phyloP scores from a whole-genome alignment of 2,329 filamentous ascomycete genomes.

The Ceratocystis eucalypticola region DNA sequence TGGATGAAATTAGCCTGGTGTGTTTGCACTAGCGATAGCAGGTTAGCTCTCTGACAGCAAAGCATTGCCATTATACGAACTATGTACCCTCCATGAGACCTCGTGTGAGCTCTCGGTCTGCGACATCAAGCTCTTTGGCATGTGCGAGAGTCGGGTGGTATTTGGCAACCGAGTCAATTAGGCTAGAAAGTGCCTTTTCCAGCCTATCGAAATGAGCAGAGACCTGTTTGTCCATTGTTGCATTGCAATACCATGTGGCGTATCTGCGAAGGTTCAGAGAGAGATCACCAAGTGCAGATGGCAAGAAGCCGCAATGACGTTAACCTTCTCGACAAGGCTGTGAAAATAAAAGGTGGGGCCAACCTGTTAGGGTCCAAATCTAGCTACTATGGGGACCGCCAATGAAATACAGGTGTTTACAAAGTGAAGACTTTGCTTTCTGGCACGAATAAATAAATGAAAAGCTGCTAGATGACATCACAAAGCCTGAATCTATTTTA shows the following conservation, averaged over 20 bases:
- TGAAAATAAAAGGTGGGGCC: background rate
- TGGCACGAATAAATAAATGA: no score
- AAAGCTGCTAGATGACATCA: no score
- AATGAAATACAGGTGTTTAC: background rate
- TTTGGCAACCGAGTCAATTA: slow-evolving; percentile 69
- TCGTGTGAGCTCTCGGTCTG: slow-evolving; percentile 53
- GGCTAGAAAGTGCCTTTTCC: slow-evolving; percentile 50
- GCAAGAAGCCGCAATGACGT: background rate
- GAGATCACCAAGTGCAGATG: background rate
- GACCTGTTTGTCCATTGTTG: slow-evolving; percentile 47
- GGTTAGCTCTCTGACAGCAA: background rate
- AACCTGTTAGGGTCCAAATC: background rate
- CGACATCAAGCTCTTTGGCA: slow-evolving; percentile 54
- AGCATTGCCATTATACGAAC: background rate
- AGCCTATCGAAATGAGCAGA: slow-evolving; percentile 51
- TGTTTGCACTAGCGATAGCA: slow-evolving; percentile 41
- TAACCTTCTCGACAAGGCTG: slow-evolving; percentile 1
- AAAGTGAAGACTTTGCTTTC: background rate
- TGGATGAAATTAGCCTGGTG: slow-evolving; percentile 64
- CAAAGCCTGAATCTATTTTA: no score
- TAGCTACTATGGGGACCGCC: background rate
- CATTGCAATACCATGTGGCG: background rate
- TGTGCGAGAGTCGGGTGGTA: slow-evolving; percentile 61
- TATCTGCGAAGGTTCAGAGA: background rate
- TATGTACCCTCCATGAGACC: slow-evolving; percentile 49